phyloP scores from a whole-genome alignment of 2,329 filamentous ascomycete species.

The Hymenoscyphus linearis region DNA sequence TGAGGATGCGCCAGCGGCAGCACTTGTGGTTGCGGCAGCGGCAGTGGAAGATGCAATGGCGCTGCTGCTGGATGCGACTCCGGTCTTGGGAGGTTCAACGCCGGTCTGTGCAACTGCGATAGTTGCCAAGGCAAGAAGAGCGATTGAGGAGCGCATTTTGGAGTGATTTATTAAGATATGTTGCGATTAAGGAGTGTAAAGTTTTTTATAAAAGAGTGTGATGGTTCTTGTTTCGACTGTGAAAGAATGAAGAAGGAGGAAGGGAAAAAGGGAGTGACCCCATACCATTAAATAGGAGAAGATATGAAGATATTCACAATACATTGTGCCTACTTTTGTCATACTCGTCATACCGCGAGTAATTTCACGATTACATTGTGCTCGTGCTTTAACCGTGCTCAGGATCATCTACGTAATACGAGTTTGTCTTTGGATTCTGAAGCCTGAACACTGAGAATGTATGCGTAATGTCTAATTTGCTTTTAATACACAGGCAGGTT shows the following conservation, averaged over 20 bases:
- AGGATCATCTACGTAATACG: no score
- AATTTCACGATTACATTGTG: no score
- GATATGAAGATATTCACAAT: not conserved
- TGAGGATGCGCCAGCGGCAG: not conserved
- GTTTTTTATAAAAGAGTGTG: not conserved
- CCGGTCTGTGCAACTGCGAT: conserved; percentile 15
- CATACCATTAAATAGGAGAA: not conserved
- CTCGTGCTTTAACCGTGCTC: no score
- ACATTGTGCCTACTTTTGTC: not conserved
- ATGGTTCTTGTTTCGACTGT: not conserved
- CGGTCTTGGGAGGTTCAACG: conserved; percentile 1
- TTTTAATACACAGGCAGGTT: no score
- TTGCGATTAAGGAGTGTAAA: not conserved
- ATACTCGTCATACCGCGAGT: no score
- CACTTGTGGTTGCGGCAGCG: no score
- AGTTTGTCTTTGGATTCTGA: no score
- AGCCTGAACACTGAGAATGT: no score
- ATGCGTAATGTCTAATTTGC: no score
- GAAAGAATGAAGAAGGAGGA: not conserved
- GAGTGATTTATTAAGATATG: not conserved
- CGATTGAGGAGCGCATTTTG: conserved; percentile 15
- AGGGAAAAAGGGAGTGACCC: not conserved
- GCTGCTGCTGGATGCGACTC: conserved; percentile 2
- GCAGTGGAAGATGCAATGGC: conserved; percentile 7
- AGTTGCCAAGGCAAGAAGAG: conserved; percentile 14